phyloP scores from a whole-genome alignment of 371 early-diverging fungal genomes.

The Choanephora cucurbitarum region DNA sequence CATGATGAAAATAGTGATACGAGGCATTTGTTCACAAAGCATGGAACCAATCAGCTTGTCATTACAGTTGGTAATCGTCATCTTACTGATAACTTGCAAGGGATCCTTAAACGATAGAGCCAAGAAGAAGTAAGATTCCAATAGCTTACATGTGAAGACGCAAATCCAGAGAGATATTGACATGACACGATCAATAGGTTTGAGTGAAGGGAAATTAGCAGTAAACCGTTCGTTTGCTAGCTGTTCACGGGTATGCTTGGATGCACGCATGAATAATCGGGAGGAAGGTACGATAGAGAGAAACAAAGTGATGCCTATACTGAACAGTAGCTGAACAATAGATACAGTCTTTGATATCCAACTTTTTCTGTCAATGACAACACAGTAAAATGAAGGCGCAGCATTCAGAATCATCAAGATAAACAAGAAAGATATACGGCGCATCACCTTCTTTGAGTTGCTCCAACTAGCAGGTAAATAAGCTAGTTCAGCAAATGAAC shows the following conservation, averaged over 20 bases:
- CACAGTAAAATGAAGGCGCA: constrained; percentile 70
- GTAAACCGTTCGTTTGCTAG: constrained; percentile 76
- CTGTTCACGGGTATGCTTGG: constrained; percentile 36
- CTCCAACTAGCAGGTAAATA: constrained; percentile 70
- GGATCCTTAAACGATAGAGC: constrained; percentile 84
- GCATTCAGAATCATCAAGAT: constrained; percentile 65
- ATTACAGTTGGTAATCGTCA: constrained; percentile 60
- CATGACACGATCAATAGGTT: constrained; percentile 71
- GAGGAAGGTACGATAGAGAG: constrained; percentile 73
- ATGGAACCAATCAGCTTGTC: constrained; percentile 49
- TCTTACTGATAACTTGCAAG: constrained; percentile 66
- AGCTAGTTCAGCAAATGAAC: constrained; percentile 69
- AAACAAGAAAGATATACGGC: constrained; percentile 63
- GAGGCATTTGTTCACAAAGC: constrained; percentile 71
- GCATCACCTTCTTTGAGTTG: constrained; percentile 59
- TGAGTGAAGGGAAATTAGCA: constrained; percentile 77
- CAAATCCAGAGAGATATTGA: constrained; percentile 78
- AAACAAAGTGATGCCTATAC: constrained; percentile 65
- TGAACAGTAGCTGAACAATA: constrained; percentile 66
- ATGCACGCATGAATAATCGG: constrained; percentile 59
- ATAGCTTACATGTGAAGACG: constrained; percentile 77
- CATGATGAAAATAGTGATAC: constrained; percentile 77
- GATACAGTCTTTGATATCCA: constrained; percentile 60
- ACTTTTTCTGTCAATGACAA: constrained; percentile 51
- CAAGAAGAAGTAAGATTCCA: constrained; percentile 87